Base-by-base conservation (phyloP, 164 flowering plant species). In the Santalum album region DNA sequence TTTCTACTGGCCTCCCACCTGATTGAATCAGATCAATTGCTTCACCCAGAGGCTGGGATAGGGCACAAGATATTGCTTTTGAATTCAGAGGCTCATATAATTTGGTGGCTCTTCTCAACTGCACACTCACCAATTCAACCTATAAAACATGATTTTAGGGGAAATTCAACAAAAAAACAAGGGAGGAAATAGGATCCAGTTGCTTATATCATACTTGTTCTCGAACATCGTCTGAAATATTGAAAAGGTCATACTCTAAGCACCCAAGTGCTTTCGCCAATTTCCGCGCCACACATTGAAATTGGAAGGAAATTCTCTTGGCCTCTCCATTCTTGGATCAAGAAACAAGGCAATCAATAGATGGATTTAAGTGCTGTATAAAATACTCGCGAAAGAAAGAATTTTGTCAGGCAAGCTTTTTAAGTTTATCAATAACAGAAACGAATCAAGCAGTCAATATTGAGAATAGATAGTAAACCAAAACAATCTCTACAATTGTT, bases 221-320 rank as follows among this genome's bases (percentile, higher is more conserved):
- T 44, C 69, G 84, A 39, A 91, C 95, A 77, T 91, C 98, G 54
- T 86, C 95, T 14, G 98, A 82, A 68, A 91, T 78, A 39, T 82
- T 75, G 49, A 78, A 80, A 25, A 64, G 72, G 58, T 83, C 77
- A 62, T 74, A 84, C 9, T 92, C 89, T 22, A 91, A 36, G 50
- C 58, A 70, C 14, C 67, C 72, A 48, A 91, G 69, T 40, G 82
- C 80, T 65, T 71, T 83, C 75, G 82, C 95, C 72, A 88, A 64
- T 45, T 83, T 79, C 77, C 84, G 83, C 18, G 87, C 80, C 58
- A 91, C 83, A 52, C 77, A 78, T 52, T 84, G 84, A 65, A 88
- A 88, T 59, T 80, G 85, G 42, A 74, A 73, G 3, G 73, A 50
- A 39, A 82, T 71, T 55, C 65, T 86, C 76, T 75, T 78, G 36